phyloP scores from a whole-genome alignment of 176 grass and related monocot species.

The Oryza punctata region DNA sequence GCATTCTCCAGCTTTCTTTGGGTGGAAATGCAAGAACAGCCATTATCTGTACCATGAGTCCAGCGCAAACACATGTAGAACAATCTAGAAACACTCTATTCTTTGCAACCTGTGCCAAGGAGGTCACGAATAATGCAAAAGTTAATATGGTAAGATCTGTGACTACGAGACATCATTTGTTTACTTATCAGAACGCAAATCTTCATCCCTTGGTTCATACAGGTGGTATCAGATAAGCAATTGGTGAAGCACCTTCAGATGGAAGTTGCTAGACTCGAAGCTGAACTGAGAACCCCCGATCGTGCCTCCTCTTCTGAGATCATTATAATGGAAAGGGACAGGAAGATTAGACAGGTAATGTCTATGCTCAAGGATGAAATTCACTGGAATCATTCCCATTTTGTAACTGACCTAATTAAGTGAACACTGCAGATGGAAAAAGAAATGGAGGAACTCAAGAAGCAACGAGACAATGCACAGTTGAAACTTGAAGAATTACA shows the following conservation, averaged over 20 bases:
- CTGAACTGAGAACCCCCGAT: constrained; percentile 74
- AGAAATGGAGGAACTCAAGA: constrained; percentile 80
- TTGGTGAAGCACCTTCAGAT: constrained; percentile 86
- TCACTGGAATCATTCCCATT: constrained; percentile 14
- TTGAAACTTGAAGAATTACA: constrained; percentile 63
- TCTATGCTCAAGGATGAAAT: constrained; percentile 28
- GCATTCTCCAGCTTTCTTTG: constrained; percentile 91
- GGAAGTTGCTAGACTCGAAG: constrained; percentile 89
- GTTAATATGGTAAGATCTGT: constrained; percentile 84
- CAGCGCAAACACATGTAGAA: constrained; percentile 76
- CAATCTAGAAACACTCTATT: constrained; percentile 95
- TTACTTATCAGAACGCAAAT: constrained; percentile 23
- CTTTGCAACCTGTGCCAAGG: constrained; percentile 92
- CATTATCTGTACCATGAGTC: constrained; percentile 98
- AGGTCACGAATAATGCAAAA: constrained; percentile 89
- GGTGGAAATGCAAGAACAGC: constrained; percentile 97
- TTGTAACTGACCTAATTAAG: constrained; percentile 29
- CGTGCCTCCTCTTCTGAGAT: constrained; percentile 56
- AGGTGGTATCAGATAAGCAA: constrained; percentile 96
- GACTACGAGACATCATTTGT: constrained; percentile 9
- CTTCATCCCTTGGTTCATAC: constrained; percentile 31
- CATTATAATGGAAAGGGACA: constrained; percentile 74
- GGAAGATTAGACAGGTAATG: constrained; percentile 79
- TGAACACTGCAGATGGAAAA: constrained; percentile 74
- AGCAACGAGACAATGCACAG: constrained; percentile 71